Evolutionary conservation across 768 basidiomycete genomes (phyloP).

Genomic region (Auriscalpium vulgare): DNA sequence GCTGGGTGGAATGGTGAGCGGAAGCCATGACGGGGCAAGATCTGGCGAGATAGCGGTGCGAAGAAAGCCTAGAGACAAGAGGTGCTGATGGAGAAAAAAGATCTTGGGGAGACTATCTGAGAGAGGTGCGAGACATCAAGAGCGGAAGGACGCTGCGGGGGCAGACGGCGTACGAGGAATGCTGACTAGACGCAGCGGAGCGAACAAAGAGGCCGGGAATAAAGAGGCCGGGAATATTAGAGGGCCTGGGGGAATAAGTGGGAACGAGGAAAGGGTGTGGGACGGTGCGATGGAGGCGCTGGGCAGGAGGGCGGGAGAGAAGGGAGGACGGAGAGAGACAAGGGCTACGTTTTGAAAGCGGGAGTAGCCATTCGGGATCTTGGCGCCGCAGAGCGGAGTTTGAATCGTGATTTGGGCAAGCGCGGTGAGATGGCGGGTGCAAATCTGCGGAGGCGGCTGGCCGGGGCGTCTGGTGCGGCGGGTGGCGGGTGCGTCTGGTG

Average conservation of each 20-base stretch:
- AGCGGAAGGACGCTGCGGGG: not conserved
- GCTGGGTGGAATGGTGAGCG: slow-evolving; percentile 37
- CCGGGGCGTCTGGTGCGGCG: not conserved
- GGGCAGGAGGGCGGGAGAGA: slow-evolving; percentile 1
- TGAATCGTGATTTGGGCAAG: slow-evolving; percentile 4
- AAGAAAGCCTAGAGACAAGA: not conserved
- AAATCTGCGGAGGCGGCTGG: not conserved
- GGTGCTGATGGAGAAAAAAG: not conserved
- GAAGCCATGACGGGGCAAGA: slow-evolving; percentile 42
- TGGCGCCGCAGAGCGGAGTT: slow-evolving; percentile 17
- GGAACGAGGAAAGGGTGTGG: not conserved
- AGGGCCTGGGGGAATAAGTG: too few species aligned
- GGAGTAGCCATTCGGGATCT: slow-evolving; percentile 15
- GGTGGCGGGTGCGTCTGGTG: not conserved
- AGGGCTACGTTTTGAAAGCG: slow-evolving; percentile 13
- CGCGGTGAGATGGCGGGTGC: too few species aligned
- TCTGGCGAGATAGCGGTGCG: slow-evolving; percentile 1
- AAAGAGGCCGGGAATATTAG: too few species aligned
- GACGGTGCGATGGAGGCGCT: not conserved
- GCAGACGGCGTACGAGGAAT: too few species aligned
- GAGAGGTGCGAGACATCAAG: not conserved
- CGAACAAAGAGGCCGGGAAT: too few species aligned
- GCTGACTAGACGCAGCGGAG: too few species aligned
- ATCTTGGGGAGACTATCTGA: not conserved
- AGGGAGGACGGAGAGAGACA: not conserved